Conservation (phyloP, 1,284 basidiomycete species). For the Ganoderma lucidum region DNA sequence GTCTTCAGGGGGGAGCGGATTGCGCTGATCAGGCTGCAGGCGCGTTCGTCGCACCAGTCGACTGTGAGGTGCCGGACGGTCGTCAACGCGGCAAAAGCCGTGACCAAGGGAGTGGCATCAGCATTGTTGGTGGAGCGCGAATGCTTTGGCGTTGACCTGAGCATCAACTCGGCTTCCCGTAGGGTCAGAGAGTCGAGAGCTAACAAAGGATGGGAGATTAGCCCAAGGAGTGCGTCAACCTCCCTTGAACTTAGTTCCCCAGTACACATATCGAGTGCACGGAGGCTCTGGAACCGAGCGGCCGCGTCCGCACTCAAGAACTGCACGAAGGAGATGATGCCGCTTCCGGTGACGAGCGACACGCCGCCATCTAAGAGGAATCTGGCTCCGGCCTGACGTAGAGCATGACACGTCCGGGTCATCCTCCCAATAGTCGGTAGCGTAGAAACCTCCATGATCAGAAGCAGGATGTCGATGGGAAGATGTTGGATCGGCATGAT, state of each 20-base stretch:
- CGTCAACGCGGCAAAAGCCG: slow-evolving; percentile 7
- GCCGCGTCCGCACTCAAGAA: slow-evolving; percentile 17
- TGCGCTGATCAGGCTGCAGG: slow-evolving; percentile 8
- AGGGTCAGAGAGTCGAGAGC: slow-evolving; percentile 17
- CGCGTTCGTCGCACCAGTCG: slow-evolving; percentile 6
- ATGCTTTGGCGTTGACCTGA: not conserved
- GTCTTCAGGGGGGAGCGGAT: slow-evolving; percentile 15
- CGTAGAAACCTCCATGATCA: slow-evolving; percentile 12
- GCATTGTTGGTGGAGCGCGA: not conserved
- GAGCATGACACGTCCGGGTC: slow-evolving; percentile 24
- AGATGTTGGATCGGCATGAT: slow-evolving; percentile 2
- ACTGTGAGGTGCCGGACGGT: slow-evolving; percentile 22
- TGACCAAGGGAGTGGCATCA: slow-evolving; percentile 1
- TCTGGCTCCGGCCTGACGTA: slow-evolving; percentile 17
- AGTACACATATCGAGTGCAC: slow-evolving; percentile 12
- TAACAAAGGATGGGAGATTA: slow-evolving; percentile 17
- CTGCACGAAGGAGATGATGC: slow-evolving; percentile 17
- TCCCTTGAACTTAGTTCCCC: slow-evolving; percentile 9
- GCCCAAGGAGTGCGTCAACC: slow-evolving; percentile 3
- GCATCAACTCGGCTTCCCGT: slow-evolving; percentile 19
- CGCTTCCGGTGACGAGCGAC: slow-evolving; percentile 3
- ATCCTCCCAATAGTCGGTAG: slow-evolving; percentile 7
- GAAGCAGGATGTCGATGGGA: slow-evolving; percentile 22
- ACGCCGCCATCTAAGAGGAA: slow-evolving; percentile 21
- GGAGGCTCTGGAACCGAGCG: slow-evolving; percentile 16